These are phyloP conservation scores for Ceratocystis diversiconidia DNA, from an alignment of 2,329 filamentous ascomycete species.

Conservation along the genomic window DNA sequence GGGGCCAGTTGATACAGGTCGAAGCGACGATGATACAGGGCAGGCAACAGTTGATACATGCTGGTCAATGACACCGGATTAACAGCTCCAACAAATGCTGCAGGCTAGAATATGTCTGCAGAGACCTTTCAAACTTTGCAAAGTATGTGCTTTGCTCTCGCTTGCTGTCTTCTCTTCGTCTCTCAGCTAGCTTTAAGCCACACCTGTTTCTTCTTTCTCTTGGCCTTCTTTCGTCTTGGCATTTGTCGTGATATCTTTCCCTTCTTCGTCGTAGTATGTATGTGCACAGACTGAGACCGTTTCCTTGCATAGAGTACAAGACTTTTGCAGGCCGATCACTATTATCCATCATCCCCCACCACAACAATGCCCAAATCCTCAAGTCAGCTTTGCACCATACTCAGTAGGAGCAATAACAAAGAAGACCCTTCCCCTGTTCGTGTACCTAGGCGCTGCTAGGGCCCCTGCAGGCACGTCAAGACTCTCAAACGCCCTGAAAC, in stretches of 20 bases:
- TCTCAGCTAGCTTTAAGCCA: no score
- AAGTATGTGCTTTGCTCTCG: background rate
- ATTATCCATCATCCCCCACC: background rate
- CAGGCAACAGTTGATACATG: no score
- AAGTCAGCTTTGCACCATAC: no score
- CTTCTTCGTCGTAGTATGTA: background rate
- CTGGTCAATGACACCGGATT: no score
- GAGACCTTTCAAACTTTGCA: no score
- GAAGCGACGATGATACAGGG: no score
- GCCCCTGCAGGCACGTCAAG: background rate
- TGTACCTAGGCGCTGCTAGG: background rate
- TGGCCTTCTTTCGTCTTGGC: background rate
- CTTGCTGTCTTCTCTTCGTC: background rate
- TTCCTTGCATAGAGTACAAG: background rate
- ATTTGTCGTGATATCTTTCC: background rate
- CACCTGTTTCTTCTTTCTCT: background rate
- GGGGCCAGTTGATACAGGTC: no score
- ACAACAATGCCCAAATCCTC: no score
- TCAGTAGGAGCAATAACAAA: no score
- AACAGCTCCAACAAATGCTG: no score
- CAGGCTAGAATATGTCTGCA: no score
- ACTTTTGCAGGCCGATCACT: background rate
- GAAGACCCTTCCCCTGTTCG: no score
- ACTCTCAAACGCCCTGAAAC: slow-evolving; percentile 17
- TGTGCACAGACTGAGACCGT: background rate